These are phyloP conservation scores for Lablab purpureus DNA, from an alignment of 306 rosid genomes.

Conservation along the genomic window DNA sequence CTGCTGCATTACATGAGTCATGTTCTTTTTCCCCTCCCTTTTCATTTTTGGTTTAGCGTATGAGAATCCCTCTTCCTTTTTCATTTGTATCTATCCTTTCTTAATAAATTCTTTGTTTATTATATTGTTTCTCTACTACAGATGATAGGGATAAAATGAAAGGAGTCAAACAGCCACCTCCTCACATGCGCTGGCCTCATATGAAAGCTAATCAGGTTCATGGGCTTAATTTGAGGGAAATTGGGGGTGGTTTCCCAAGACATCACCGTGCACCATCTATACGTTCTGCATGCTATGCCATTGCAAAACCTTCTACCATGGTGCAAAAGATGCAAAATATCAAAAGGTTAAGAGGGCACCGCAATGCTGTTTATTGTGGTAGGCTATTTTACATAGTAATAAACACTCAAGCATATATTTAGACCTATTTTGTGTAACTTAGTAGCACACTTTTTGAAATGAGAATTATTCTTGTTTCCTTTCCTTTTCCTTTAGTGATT, in stretches of 20 bases:
- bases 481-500: not conserved
- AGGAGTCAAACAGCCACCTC: slow-evolving; percentile 63
- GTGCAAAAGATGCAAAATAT: slow-evolving; percentile 91
- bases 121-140: slow-evolving; percentile 46
- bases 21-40: not conserved
- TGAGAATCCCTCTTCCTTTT: not conserved
- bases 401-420: slow-evolving; percentile 34
- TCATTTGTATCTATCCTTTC: not conserved
- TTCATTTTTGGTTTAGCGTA: slow-evolving; percentile 3
- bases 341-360: slow-evolving; percentile 93
- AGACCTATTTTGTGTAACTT: slow-evolving; percentile 41
- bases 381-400: slow-evolving; percentile 48
- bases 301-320: slow-evolving; percentile 97
- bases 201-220: slow-evolving; percentile 96
- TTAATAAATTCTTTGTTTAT: slow-evolving; percentile 6
- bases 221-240: slow-evolving; percentile 92
- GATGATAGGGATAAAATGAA: slow-evolving; percentile 69
- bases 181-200: slow-evolving; percentile 99
- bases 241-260: slow-evolving; percentile 97
- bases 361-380: slow-evolving; percentile 99
- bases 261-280: slow-evolving; percentile 95
- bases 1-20: not conserved
- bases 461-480: not conserved
- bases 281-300: slow-evolving; percentile 95
- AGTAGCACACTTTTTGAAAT: slow-evolving; percentile 19